Evolutionary conservation across 352 stramenopile genomes (phyloP).

Genomic region (Pythium biforme): DNA sequence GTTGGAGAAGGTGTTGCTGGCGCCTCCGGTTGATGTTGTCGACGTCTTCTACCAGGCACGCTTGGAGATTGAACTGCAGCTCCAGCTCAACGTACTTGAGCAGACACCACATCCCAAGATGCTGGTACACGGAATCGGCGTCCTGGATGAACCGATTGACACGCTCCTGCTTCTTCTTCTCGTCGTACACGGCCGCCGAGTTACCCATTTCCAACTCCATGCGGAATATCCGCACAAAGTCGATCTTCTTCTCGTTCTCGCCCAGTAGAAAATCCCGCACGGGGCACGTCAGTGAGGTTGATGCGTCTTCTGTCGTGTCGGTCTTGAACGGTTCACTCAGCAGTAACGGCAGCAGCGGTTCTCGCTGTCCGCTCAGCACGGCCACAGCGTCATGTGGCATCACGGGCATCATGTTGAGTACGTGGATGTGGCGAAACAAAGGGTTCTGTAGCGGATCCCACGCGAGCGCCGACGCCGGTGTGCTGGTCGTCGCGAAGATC

Average conservation of each 20-base stretch:
- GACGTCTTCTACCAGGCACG: constrained; percentile 57
- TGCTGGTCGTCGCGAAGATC: constrained; percentile 61
- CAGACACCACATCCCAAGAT: constrained; percentile 77
- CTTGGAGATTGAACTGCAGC: constrained; percentile 66
- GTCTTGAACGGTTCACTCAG: constrained; percentile 46
- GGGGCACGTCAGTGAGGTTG: constrained; percentile 11
- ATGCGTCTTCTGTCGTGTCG: not conserved
- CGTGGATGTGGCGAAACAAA: constrained; percentile 58
- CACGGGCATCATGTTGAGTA: constrained; percentile 62
- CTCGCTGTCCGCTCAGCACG: constrained; percentile 12
- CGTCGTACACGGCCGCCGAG: constrained; percentile 67
- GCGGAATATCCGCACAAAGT: constrained; percentile 63
- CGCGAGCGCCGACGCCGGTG: constrained; percentile 52
- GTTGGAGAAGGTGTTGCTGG: constrained; percentile 24
- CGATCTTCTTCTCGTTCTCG: constrained; percentile 65
- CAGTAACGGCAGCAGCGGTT: constrained; percentile 41
- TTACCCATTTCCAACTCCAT: constrained; percentile 70
- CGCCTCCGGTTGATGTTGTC: constrained; percentile 59
- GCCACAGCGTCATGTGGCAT: constrained; percentile 22
- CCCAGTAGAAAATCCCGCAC: constrained; percentile 69
- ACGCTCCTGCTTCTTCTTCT: constrained; percentile 69
- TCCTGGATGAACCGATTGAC: constrained; percentile 72
- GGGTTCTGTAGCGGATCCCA: constrained; percentile 45
- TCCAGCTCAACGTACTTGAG: constrained; percentile 82
- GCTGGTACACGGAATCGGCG: constrained; percentile 54